These are phyloP conservation scores for Fusarium annulatum DNA, from an alignment of 2,329 filamentous ascomycete species.

Conservation along the genomic window DNA sequence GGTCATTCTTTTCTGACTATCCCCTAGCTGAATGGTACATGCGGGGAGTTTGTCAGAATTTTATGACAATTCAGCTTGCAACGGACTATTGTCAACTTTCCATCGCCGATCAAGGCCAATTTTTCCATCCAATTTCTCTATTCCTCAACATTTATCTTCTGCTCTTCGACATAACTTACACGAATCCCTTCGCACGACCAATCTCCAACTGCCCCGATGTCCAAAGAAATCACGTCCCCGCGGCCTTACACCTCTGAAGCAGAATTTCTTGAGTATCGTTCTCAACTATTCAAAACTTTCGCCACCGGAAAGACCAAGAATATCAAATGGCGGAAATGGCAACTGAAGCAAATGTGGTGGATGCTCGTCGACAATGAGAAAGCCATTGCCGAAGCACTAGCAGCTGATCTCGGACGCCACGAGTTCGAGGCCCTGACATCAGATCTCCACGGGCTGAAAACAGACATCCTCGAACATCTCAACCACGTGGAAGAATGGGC, in stretches of 20 bases:
- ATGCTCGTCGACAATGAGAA: conserved; percentile 54
- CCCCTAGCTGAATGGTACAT: no score
- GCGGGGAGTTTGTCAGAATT: not conserved
- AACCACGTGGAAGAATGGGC: conserved; percentile 55
- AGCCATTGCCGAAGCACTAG: conserved; percentile 47
- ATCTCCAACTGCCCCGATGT: not conserved
- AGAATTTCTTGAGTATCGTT: not conserved
- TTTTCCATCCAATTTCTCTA: not conserved
- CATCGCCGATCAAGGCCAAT: not conserved
- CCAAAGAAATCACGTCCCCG: not conserved
- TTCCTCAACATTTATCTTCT: not conserved
- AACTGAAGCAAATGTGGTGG: conserved; percentile 56
- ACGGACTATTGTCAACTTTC: no score
- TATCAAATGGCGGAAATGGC: conserved; percentile 54
- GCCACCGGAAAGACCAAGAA: conserved; percentile 47
- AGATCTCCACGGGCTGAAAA: conserved; percentile 49
- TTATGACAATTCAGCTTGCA: not conserved
- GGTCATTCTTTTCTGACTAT: not conserved
- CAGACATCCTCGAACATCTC: conserved; percentile 52
- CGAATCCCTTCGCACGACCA: not conserved
- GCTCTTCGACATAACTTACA: not conserved
- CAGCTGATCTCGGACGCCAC: conserved; percentile 51
- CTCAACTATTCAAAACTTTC: not conserved
- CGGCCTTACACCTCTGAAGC: not conserved
- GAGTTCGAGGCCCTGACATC: conserved; percentile 47